phyloP scores from a whole-genome alignment of 768 basidiomycete genomes.

The Lactarius trivialis region DNA sequence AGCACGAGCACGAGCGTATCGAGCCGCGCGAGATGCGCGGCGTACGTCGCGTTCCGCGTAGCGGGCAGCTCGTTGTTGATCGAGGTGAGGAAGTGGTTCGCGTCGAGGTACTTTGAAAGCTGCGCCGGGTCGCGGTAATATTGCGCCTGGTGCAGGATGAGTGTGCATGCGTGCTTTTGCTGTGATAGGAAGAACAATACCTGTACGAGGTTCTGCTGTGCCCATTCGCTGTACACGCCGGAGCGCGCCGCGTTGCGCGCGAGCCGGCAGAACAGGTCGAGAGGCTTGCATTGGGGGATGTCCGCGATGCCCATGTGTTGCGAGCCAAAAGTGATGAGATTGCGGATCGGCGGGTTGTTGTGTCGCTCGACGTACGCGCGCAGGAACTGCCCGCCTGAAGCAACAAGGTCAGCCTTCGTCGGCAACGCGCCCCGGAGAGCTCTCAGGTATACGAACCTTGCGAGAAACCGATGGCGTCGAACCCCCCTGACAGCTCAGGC shows the following conservation, averaged over 20 bases:
- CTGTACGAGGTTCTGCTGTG: constrained; percentile 69
- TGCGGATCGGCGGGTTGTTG: constrained; percentile 67
- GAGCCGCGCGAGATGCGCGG: constrained; percentile 51
- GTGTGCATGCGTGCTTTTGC: neutral
- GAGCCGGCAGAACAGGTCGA: constrained; percentile 63
- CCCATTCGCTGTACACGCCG: constrained; percentile 70
- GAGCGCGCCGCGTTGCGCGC: constrained; percentile 54
- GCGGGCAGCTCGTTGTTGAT: constrained; percentile 73
- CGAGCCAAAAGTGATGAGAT: constrained; percentile 81
- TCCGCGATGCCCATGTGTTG: constrained; percentile 86
- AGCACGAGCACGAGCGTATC: constrained; percentile 65
- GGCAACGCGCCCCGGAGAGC: neutral
- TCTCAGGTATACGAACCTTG: constrained; percentile 50
- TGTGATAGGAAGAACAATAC: constrained; percentile 32
- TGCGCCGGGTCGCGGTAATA: constrained; percentile 74
- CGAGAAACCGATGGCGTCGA: constrained; percentile 85
- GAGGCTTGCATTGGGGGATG: constrained; percentile 55
- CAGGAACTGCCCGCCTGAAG: constrained; percentile 72
- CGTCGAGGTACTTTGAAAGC: constrained; percentile 48
- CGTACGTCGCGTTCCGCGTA: constrained; percentile 53
- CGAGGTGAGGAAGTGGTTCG: constrained; percentile 60
- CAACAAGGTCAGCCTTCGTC: neutral
- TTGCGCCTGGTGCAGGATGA: constrained; percentile 59
- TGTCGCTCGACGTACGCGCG: constrained; percentile 77
- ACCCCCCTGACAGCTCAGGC: constrained; percentile 59